Evolutionary conservation across 352 stramenopile species (phyloP), one percentile per base, ranked within the genome.

Genomic region (Blastocystis sp.): DNA sequence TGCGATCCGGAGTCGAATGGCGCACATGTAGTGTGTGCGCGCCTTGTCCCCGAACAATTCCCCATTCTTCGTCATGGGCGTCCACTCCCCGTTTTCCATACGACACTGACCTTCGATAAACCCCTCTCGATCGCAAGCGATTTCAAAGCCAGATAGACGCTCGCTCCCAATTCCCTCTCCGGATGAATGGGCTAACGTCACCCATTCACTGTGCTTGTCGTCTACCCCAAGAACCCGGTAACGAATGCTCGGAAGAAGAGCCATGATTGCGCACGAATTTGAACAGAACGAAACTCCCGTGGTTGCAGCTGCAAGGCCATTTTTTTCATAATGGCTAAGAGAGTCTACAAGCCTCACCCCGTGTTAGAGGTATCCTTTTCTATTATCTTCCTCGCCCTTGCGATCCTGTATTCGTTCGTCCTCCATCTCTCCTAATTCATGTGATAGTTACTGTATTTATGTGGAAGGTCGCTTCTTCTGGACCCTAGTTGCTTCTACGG

Each of bases 311-410:
- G 65, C 34, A 41, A 69, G 2, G 7, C 43, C 41, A 45, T 71
- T 4, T 71, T 71, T 71, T 71, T 23, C 11, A 67, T 38, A 45
- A 84, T 84, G 74, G 74, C 74, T 14, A 84, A 62, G 43, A 84
- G 66, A 28, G 74, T 84, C 9, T 84, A 84, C 41, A 67, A 34
- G 19, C 52, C 74, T 52, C 34, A 84, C 66, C 74, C 74, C 59
- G 23, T 48, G 41, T 45, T 84, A 14, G 74, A 84, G 23, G 56
- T 84, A 10, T 38, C 34, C 3, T 45, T 84, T 56, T 45, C 52
- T 21, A 70, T 84, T 21, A 34, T 40, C 7, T 84, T 84, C 34
- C 45, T 28, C 53, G 14, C 53, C 2, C 40, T 84, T 17, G 74
- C 74, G n/a, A 19, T 45, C 4, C 23, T 67, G 65, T 53, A 69